These are phyloP conservation scores for Tolypocladium amazonense DNA, from an alignment of 2,329 filamentous ascomycete genomes.

Conservation along the genomic window DNA sequence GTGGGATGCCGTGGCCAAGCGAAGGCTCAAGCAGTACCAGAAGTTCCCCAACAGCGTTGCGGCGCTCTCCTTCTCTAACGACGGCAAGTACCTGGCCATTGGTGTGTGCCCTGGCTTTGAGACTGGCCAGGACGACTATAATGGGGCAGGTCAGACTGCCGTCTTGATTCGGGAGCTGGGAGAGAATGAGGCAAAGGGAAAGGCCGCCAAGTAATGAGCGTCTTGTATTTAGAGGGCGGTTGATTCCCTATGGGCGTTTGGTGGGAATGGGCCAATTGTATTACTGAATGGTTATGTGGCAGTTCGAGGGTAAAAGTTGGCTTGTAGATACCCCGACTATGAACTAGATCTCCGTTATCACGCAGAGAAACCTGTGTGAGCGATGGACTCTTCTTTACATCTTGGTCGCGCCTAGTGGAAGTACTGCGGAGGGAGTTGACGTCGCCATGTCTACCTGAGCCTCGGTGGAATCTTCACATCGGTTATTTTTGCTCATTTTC, in stretches of 20 bases:
- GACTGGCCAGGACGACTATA: conserved; percentile 71
- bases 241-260: conserved; percentile 20
- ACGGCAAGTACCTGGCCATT: conserved; percentile 70
- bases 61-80: conserved; percentile 63
- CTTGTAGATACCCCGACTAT: conserved; percentile 22
- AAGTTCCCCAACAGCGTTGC: conserved; percentile 72
- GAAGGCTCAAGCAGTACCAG: conserved; percentile 81
- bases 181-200: conserved; percentile 81
- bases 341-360: conserved; percentile 6
- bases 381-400: background rate
- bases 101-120: conserved; percentile 82
- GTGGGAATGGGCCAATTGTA: conserved; percentile 1
- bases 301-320: conserved; percentile 7
- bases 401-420: background rate
- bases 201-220: conserved; percentile 52
- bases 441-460: background rate
- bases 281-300: conserved; percentile 3
- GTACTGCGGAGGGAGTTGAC: background rate
- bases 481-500: conserved; percentile 4
- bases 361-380: background rate
- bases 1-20: conserved; percentile 87
- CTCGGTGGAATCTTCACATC: background rate
- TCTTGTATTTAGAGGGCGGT: conserved; percentile 3
- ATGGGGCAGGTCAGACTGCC: conserved; percentile 60
- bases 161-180: conserved; percentile 75